Percentiles rank a stretch among this genome's conserved stretches.
phyloP scores from a whole-genome alignment of 2,329 filamentous ascomycete genomes.

The Triangularia verruculosa region DNA sequence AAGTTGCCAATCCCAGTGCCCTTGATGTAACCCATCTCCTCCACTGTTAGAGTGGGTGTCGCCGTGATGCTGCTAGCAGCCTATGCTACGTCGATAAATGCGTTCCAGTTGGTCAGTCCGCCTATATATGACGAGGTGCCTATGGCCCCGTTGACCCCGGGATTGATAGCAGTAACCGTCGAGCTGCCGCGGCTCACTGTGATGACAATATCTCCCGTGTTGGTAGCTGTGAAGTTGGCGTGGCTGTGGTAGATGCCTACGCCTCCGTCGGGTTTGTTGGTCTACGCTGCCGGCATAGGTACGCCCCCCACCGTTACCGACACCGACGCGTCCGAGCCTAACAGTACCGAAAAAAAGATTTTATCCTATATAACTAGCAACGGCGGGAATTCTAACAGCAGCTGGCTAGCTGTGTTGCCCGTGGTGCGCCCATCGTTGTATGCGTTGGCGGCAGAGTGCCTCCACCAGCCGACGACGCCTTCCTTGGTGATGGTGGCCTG shows the following conservation, averaged over 20 bases:
- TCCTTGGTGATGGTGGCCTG: slow-evolving; percentile 27
- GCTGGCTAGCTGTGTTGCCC: slow-evolving; percentile 27
- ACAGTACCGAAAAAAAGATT: slow-evolving; percentile 20
- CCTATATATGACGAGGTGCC: too few relatives aligned
- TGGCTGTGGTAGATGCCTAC: slow-evolving; percentile 22
- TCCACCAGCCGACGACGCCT: slow-evolving; percentile 32
- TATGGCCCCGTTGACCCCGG: too few relatives aligned
- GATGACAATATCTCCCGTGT: slow-evolving; percentile 14
- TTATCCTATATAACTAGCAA: slow-evolving; percentile 20
- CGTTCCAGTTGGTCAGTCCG: background rate
- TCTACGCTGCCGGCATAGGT: background rate
- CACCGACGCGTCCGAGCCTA: slow-evolving; percentile 14
- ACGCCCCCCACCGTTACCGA: slow-evolving; percentile 16
- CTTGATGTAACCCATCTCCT: background rate
- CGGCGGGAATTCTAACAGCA: slow-evolving; percentile 16
- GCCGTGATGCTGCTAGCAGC: background rate
- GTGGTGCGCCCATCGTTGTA: slow-evolving; percentile 30
- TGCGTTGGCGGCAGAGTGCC: slow-evolving; percentile 17
- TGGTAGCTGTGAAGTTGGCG: slow-evolving; percentile 15
- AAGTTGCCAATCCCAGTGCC: background rate
- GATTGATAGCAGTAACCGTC: too few relatives aligned
- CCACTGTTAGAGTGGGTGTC: background rate
- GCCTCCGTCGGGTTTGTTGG: slow-evolving; percentile 7
- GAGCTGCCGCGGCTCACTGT: background rate
- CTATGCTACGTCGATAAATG: background rate